Conservation (phyloP, 164 flowering plant species). For the Vitis cinerea region DNA sequence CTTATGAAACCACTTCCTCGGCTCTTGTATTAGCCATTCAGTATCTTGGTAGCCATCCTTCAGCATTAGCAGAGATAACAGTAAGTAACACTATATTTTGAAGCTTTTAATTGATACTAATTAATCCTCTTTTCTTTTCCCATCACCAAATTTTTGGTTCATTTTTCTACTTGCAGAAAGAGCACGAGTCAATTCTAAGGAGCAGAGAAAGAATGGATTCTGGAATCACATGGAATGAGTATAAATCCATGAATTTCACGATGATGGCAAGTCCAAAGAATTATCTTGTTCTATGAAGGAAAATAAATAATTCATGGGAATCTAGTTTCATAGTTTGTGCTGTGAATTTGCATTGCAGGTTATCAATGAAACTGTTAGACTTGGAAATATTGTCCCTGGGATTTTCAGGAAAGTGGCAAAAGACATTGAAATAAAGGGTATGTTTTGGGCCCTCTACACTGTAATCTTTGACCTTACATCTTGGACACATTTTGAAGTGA, state of each 20-base stretch:
- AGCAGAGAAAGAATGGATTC: conserved; percentile 37
- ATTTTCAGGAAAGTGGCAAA: conserved; percentile 61
- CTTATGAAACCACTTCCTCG: conserved; percentile 65
- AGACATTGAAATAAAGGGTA: conserved; percentile 62
- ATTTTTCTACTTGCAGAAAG: conserved; percentile 37
- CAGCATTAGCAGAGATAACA: conserved; percentile 57
- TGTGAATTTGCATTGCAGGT: conserved; percentile 35
- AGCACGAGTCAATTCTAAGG: conserved; percentile 49
- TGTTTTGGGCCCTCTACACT: background rate
- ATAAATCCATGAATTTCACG: conserved; percentile 65
- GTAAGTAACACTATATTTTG: conserved; percentile 31
- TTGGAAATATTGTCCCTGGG: conserved; percentile 73
- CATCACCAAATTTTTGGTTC: background rate
- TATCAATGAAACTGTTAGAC: conserved; percentile 68
- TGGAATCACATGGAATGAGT: conserved; percentile 61
- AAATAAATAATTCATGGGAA: too few relatives aligned
- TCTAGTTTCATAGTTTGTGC: background rate
- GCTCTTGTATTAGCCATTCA: conserved; percentile 59
- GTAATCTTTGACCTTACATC: background rate
- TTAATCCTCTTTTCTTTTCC: background rate
- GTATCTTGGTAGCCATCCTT: conserved; percentile 57
- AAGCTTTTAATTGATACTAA: background rate
- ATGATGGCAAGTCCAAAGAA: too few relatives aligned
- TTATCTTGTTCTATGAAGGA: too few relatives aligned
- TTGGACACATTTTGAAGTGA: background rate